Evolutionary conservation across 2,329 filamentous ascomycete species (phyloP), one percentile per base, ranked within the genome.

Genomic region (Arthrobotrys entomopaga): DNA sequence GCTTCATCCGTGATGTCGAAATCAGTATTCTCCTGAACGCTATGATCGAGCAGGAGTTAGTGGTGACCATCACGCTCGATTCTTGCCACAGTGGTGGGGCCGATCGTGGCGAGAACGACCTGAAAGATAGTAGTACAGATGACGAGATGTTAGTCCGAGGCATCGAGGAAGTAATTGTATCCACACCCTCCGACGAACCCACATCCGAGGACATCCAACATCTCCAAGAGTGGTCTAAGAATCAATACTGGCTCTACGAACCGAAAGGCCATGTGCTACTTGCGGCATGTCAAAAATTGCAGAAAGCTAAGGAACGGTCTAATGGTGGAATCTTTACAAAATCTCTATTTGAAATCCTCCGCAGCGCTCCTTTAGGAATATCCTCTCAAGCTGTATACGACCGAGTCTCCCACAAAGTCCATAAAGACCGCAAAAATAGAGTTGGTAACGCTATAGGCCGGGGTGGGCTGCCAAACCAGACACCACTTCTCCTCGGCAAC

Each of bases 81-180:
- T 76, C 74, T 58, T 78, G 77, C 42, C 63, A 75, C 20, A 74
- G 76, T n/a, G 77, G 74, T 2, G 56, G 60, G 49, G 66, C 60
- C 4, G 49, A 59, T 29, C 73, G 73, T 20, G 61, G 60, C 24
- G 24, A 15, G 26, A 19, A 26, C 15, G 2, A 61, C 42, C 42
- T 10, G 42, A 46, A n/a, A 6, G 13, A 13, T 19, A 19, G n/a
- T 46, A 46, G 6, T 8, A 34, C 29, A 34, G 42, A 46, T 46
- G 42, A 46, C 6, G 6, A 34, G 5, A 34, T 34, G 10, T 34
- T 34, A 10, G 29, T 34, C 7, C 29, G 29, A 34, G 29, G 29
- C 29, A 34, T 34, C 7, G 29, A 34, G 10, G 29, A 34, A 34
- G 10, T 34, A 34, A 10, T 34, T 8, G 29, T 34, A 34, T 34